Conservation (phyloP, 768 basidiomycete species). For the Tricholomella constricta region DNA sequence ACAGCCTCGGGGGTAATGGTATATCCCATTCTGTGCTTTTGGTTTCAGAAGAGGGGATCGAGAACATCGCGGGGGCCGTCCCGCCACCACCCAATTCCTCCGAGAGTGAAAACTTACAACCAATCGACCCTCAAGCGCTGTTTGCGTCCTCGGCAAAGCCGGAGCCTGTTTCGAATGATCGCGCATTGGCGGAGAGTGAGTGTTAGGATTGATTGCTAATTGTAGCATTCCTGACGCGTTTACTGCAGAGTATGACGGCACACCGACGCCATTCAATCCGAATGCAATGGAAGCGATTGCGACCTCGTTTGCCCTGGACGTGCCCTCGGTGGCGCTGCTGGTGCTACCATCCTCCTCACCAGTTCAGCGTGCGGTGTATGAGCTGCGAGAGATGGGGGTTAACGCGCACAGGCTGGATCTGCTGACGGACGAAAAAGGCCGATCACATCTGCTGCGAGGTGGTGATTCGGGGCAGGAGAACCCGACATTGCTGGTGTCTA, state of each 20-base stretch:
- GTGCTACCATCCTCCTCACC: slow-evolving; percentile 64
- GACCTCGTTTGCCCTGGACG: slow-evolving; percentile 70
- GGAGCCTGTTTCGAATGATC: slow-evolving; percentile 18
- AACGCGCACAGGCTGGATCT: slow-evolving; percentile 67
- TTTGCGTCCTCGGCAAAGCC: slow-evolving; percentile 15
- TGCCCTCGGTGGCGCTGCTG: slow-evolving; percentile 66
- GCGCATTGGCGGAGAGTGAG: slow-evolving; percentile 26
- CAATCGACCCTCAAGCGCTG: slow-evolving; percentile 19
- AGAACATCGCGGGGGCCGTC: slow-evolving; percentile 56
- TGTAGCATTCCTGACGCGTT: slow-evolving; percentile 5
- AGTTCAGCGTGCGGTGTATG: slow-evolving; percentile 63
- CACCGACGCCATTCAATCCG: slow-evolving; percentile 55
- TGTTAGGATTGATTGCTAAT: background rate
- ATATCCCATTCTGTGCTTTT: slow-evolving; percentile 61
- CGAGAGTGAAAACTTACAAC: slow-evolving; percentile 11
- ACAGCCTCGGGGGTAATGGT: slow-evolving; percentile 20
- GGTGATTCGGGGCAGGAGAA: slow-evolving; percentile 40
- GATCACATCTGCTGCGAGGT: slow-evolving; percentile 42
- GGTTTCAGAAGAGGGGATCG: slow-evolving; percentile 55
- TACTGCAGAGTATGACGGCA: slow-evolving; percentile 43
- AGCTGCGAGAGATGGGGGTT: slow-evolving; percentile 65
- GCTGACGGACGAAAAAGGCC: slow-evolving; percentile 41
- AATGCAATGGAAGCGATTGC: slow-evolving; percentile 68
- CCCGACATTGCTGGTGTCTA: slow-evolving; percentile 68
- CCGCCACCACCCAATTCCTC: background rate